Evolutionary conservation across 805 yeast genomes (phyloP), one percentile per base, ranked within the genome.

Genomic region (Phaffomyces antillensis): DNA sequence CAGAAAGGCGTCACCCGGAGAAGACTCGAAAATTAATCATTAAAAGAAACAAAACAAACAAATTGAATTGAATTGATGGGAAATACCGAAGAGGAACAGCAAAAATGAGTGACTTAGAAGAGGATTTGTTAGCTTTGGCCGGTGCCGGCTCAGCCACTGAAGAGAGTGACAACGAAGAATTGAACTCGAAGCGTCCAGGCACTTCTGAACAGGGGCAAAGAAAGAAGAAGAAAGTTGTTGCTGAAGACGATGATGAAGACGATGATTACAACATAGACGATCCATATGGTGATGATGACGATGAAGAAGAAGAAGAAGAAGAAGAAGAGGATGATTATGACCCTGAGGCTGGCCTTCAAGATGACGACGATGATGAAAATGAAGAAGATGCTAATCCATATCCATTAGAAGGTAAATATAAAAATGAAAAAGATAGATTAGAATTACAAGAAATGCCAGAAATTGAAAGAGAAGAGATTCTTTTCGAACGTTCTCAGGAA

Each of bases 121-220:
- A 91, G 63, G 99, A 93, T 76, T 76, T 93, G 68, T 77, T 91
- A 61, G 98, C 96, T 18, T 77, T 93, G 57, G 99, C 99, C 42
- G 98, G 95, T 49, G 62, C 95, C 49, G 62, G 71, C 15, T 61
- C 65, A 31, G 69, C 59, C 18, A 50, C 58, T 16, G 62, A 46
- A 3, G 36, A 58, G 23, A 58, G 53, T 41, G 71, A 61, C 32
- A 62, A 65, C 45, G 71, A 66, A 39, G 68, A 70, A 37, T 57
- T 62, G 28, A 53, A 60, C 28, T 52, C 57, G 12, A 63, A 65
- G 42, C 56, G 62, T 48, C 43, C 59, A 16, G 52, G 48, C 32
- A 39, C 48, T 33, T 47, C 49, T 20, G 59, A 54, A 24, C 46
- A 42, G 15, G 33, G 53, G 10, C 55, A 49, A 16, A 53, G 59